Conservation (phyloP, 768 basidiomycete species). For the Podaxis sp. region DNA sequence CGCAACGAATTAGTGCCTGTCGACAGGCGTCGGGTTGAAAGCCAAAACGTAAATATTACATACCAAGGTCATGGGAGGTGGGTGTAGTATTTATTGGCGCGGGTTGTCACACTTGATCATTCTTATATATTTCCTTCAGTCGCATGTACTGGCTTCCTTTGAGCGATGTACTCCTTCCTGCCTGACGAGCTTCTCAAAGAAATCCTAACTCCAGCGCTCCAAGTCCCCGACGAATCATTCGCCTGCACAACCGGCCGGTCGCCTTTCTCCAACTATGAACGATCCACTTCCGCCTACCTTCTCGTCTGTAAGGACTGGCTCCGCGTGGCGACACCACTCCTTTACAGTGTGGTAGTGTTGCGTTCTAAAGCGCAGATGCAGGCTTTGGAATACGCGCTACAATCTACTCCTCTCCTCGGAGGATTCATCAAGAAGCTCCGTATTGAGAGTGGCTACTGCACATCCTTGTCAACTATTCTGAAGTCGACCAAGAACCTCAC, state of each 20-base stretch:
- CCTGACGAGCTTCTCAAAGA: constrained; percentile 11
- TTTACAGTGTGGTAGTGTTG: constrained; percentile 21
- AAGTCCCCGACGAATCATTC: constrained; percentile 12
- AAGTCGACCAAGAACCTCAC: not conserved
- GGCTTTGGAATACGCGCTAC: constrained; percentile 15
- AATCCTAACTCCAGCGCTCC: constrained; percentile 11
- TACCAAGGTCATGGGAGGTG: too few relatives aligned
- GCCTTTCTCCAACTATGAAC: constrained; percentile 8
- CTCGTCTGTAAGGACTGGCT: constrained; percentile 22
- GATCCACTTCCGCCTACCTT: constrained; percentile 8
- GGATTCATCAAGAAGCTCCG: constrained; percentile 20
- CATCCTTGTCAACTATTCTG: not conserved
- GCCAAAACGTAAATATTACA: too few relatives aligned
- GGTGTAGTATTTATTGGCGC: not conserved
- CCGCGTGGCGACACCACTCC: constrained; percentile 19
- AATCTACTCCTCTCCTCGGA: constrained; percentile 15
- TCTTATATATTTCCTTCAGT: not conserved
- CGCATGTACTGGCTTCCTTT: not conserved
- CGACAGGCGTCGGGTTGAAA: too few relatives aligned
- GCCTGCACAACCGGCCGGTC: not conserved
- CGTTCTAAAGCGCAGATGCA: constrained; percentile 19
- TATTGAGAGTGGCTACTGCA: constrained; percentile 19
- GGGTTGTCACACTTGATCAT: not conserved
- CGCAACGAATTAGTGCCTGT: too few relatives aligned
- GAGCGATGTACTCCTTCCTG: not conserved